Evolutionary conservation across 352 stramenopile genomes (phyloP).

Genomic region (Phytopythium helicoides): DNA sequence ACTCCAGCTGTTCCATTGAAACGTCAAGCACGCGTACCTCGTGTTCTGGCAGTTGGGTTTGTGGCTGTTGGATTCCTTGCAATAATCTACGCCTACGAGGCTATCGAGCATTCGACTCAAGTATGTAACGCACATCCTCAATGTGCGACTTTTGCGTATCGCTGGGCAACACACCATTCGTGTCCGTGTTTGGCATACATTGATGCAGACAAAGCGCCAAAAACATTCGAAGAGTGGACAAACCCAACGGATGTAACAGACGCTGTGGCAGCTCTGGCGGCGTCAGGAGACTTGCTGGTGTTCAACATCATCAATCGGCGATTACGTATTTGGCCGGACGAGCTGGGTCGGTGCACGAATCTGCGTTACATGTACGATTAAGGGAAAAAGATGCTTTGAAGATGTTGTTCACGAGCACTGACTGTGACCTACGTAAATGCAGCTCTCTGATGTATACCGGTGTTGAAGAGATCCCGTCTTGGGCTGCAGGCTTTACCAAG

Average conservation of each 20-base stretch:
- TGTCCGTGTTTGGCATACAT: constrained; percentile 28
- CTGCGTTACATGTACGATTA: constrained; percentile 2
- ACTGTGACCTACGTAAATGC: too few relatives aligned
- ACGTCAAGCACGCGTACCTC: background rate
- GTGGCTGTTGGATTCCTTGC: background rate
- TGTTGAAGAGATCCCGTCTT: constrained; percentile 5
- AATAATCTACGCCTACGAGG: background rate
- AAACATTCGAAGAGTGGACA: constrained; percentile 2
- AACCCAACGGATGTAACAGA: background rate
- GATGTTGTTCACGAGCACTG: background rate
- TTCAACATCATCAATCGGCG: constrained; percentile 14
- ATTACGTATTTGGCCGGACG: background rate
- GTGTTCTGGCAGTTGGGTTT: background rate
- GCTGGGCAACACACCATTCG: constrained; percentile 3
- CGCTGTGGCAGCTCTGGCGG: constrained; percentile 5
- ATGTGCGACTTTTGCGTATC: constrained; percentile 11
- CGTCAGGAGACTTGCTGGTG: constrained; percentile 6
- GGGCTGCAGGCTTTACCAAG: constrained; percentile 5
- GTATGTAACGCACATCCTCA: constrained; percentile 1
- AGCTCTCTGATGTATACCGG: constrained; percentile 7
- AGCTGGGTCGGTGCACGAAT: background rate
- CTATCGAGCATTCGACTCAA: background rate
- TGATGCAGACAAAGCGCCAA: constrained; percentile 8
- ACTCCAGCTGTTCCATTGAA: too few relatives aligned
- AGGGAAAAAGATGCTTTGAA: background rate